Evolutionary conservation across 164 flowering plant species (phyloP).

Genomic region (Stephania cephalantha): DNA sequence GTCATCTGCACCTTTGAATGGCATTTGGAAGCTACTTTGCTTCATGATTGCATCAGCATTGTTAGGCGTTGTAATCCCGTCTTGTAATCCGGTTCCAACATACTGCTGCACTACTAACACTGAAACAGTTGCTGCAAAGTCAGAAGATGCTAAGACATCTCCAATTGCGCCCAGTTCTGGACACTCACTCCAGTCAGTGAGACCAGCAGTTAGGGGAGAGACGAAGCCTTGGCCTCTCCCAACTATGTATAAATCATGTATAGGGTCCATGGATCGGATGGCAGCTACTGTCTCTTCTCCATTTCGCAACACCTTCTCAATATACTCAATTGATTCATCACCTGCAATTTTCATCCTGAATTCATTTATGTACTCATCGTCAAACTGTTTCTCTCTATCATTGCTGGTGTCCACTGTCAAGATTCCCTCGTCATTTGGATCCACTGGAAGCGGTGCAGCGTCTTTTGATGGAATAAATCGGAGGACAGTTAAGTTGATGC

Average conservation of each 20-base stretch:
- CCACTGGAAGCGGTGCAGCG: not conserved
- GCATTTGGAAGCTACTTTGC: not conserved
- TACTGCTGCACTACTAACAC: conserved; percentile 25
- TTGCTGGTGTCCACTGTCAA: conserved; percentile 10
- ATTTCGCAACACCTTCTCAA: conserved; percentile 13
- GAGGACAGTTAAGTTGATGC: conserved; percentile 14
- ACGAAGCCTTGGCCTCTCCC: conserved; percentile 18
- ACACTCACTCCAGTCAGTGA: conserved; percentile 22
- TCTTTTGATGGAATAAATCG: conserved; percentile 18
- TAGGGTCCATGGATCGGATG: conserved; percentile 12
- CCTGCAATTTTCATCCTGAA: conserved; percentile 13
- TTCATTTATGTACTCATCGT: conserved; percentile 13
- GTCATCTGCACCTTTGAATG: not conserved
- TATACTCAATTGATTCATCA: conserved; percentile 13
- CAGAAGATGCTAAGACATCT: conserved; percentile 23
- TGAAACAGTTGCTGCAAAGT: conserved; percentile 20
- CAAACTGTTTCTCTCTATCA: conserved; percentile 15
- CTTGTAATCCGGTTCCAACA: conserved; percentile 5
- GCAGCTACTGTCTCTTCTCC: conserved; percentile 21
- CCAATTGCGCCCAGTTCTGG: conserved; percentile 27
- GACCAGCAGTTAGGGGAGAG: conserved; percentile 20
- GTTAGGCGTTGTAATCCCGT: conserved; percentile 12
- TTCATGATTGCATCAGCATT: not conserved
- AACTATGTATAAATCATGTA: conserved; percentile 20
- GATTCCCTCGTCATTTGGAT: not conserved